Evolutionary conservation across 805 yeast genomes (phyloP), one percentile per base, ranked within the genome.

Genomic region (Ogataea naganishii): DNA sequence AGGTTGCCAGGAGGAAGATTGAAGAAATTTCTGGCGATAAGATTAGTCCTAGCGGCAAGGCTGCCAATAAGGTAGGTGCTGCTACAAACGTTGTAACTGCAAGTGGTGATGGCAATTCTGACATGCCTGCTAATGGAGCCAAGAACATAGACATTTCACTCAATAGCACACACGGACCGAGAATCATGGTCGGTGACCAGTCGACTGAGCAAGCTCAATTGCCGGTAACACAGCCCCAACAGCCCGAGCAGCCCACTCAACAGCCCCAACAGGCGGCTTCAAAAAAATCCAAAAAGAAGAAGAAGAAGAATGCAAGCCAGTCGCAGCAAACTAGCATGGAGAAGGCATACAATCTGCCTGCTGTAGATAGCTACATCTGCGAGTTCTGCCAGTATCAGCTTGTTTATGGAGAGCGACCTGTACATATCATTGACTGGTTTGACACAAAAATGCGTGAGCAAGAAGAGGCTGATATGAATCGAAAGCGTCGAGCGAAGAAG

Each of bases 311-410:
- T 19, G 35, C 33, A 14, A 31, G 27, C 16, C 26, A 32, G 25
- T 24, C 26, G 21, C 33, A 20, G 21, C 15, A 23, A 17, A 14
- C 22, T 15, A 12, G 10, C 27, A 16, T 23, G 21, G 5, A 18
- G 20, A 13, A 18, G 16, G 3, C 19, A 26, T 15, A 17, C 15
- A 27, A 16, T 18, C 22, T 6, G 14, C 19, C 16, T 11, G 31
- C 24, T 14, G 43, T 44, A 2, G 44, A 43, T 14, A 24, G 33
- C 7, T 51, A 52, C 51, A 29, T 38, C 3, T 69, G 75, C 43
- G 52, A 65, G 27, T 56, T 69, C 26, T 69, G 75, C 48, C 69
- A 68, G 37, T 69, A 64, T 44, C 71, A 68, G 40, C 53, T 56
- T 7, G 56, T 68, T 4, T 69, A 52, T 41, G 75, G 75, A 2